Conservation (phyloP, 306 rosid genomes). For the Alnus glutinosa region DNA sequence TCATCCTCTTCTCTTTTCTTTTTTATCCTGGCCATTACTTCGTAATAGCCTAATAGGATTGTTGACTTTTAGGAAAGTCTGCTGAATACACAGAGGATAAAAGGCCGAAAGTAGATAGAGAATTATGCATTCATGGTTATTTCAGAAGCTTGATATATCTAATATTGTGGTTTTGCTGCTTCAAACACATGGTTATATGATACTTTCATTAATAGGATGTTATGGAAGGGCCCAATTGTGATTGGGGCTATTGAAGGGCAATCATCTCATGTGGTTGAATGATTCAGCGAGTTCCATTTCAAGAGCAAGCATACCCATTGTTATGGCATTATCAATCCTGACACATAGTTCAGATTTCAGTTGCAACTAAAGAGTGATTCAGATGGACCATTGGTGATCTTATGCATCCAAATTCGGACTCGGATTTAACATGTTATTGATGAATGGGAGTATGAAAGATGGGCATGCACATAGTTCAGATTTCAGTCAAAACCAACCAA, state of each 20-base stretch:
- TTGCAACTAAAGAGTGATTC: not conserved
- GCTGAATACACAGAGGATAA: not conserved
- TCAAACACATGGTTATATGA: not conserved
- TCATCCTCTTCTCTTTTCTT: not conserved
- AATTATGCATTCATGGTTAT: not conserved
- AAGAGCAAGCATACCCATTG: not conserved
- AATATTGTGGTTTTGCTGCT: not conserved
- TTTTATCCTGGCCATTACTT: too few species aligned
- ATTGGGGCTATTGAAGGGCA: not conserved
- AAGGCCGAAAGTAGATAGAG: too few species aligned
- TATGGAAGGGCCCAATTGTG: not conserved
- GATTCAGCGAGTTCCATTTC: not conserved
- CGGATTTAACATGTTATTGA: not conserved
- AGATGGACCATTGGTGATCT: not conserved
- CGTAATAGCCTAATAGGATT: not conserved
- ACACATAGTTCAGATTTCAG: not conserved
- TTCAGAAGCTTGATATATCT: constrained; percentile 5
- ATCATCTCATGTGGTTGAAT: not conserved
- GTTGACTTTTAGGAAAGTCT: not conserved
- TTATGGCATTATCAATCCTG: not conserved
- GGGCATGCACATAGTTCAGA: not conserved
- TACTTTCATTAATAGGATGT: not conserved
- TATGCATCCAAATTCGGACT: not conserved
- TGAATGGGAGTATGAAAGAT: not conserved
- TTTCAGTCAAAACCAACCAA: not conserved